Conservation (phyloP, 306 rosid species). For the cucumber (Cucumis sativus) region Cucumber_9930_V3 NC_026655.2:23496501-23497000, state of each 20-base stretch:
- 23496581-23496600: constrained; percentile 37
- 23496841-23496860: not conserved
- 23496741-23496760: not conserved
- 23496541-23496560: constrained; percentile 90
- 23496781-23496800: not conserved
- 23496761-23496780: not conserved
- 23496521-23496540: constrained; percentile 67
- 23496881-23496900: not conserved
- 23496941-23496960: not conserved
- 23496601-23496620: constrained; percentile 8
- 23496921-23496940: not conserved
- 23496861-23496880: not conserved
- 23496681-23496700: not conserved
- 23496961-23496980: not conserved
- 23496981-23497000: not conserved
- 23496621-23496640: constrained; percentile 3
- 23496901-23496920: not conserved
- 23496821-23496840: not conserved
- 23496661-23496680: not conserved
- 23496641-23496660: not conserved
- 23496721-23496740: not conserved
- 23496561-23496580: constrained; percentile 78
- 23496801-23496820: not conserved
- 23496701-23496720: not conserved
- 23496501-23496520: constrained; percentile 34